Percentiles rank a stretch among this genome's conserved stretches.
phyloP scores from a whole-genome alignment of 75 land plant species.

The Sequoiadendron giganteum region DNA sequence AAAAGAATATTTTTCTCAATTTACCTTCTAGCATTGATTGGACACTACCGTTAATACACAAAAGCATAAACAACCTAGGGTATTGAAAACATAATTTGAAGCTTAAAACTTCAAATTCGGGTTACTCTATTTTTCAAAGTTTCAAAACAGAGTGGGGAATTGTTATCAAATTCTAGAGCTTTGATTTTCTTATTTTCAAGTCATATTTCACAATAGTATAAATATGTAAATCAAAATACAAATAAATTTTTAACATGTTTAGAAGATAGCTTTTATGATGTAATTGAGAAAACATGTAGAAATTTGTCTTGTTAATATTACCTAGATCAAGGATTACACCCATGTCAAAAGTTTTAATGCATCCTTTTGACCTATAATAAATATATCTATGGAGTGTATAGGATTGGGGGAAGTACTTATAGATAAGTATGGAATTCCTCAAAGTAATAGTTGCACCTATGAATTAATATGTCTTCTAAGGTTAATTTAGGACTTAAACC shows the following conservation, averaged over 20 bases:
- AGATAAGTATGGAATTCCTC: not conserved
- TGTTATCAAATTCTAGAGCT: not conserved
- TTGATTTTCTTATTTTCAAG: too few relatives aligned
- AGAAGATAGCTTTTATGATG: not conserved
- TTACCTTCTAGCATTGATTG: not conserved
- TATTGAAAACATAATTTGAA: not conserved
- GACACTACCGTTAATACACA: not conserved
- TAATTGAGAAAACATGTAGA: not conserved
- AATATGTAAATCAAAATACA: not conserved
- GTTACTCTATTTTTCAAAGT: not conserved
- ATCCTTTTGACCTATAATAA: not conserved
- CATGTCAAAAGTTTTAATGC: not conserved
- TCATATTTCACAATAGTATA: not conserved
- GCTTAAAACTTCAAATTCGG: not conserved
- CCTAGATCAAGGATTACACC: not conserved
- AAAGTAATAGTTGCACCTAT: not conserved
- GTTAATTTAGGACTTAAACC: not conserved
- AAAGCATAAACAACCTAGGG: not conserved
- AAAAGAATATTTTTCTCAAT: too few relatives aligned
- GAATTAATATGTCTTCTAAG: not conserved
- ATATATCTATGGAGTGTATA: not conserved
- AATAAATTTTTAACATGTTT: not conserved
- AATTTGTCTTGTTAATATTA: not conserved
- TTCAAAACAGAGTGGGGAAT: not conserved
- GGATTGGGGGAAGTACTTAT: not conserved